These are phyloP conservation scores for Stephanodiscus triporus DNA, from an alignment of 108 stramenopile species.

Conservation along the genomic window DNA sequence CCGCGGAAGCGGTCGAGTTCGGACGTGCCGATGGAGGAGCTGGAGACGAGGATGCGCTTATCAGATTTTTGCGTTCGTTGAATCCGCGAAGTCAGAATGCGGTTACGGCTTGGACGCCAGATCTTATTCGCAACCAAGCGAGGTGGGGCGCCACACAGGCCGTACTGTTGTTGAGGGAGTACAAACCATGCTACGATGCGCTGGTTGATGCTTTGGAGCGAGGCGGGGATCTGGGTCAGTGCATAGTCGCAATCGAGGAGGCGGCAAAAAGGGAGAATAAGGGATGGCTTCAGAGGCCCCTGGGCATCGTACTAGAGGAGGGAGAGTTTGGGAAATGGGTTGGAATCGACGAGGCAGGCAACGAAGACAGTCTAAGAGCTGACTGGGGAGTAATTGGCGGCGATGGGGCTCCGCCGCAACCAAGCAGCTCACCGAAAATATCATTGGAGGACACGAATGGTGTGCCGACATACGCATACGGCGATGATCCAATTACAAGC, in stretches of 20 bases:
- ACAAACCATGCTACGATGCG: slow-evolving; percentile 83
- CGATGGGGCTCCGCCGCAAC: slow-evolving; percentile 33
- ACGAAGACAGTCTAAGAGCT: neutral
- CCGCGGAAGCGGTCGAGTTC: slow-evolving; percentile 88
- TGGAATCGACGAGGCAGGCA: slow-evolving; percentile 17
- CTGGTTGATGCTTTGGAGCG: slow-evolving; percentile 82
- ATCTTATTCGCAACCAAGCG: slow-evolving; percentile 81
- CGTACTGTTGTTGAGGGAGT: slow-evolving; percentile 73
- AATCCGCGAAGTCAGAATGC: slow-evolving; percentile 63
- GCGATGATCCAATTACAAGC: slow-evolving; percentile 44
- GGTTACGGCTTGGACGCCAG: slow-evolving; percentile 48
- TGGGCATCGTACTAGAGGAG: slow-evolving; percentile 70
- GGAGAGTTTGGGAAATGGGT: slow-evolving; percentile 66
- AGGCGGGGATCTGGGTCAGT: slow-evolving; percentile 77
- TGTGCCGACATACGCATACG: slow-evolving; percentile 46
- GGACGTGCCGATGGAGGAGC: slow-evolving; percentile 90
- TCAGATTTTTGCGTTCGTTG: slow-evolving; percentile 67
- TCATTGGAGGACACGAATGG: slow-evolving; percentile 32
- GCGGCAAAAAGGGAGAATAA: slow-evolving; percentile 61
- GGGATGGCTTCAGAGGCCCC: slow-evolving; percentile 55
- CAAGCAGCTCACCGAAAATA: neutral
- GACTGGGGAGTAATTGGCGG: neutral
- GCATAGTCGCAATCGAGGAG: slow-evolving; percentile 87
- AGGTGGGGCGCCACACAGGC: slow-evolving; percentile 88
- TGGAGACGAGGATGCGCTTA: slow-evolving; percentile 89